phyloP scores from a whole-genome alignment of 495 filamentous ascomycete genomes.

The Penicillium angulare region DNA sequence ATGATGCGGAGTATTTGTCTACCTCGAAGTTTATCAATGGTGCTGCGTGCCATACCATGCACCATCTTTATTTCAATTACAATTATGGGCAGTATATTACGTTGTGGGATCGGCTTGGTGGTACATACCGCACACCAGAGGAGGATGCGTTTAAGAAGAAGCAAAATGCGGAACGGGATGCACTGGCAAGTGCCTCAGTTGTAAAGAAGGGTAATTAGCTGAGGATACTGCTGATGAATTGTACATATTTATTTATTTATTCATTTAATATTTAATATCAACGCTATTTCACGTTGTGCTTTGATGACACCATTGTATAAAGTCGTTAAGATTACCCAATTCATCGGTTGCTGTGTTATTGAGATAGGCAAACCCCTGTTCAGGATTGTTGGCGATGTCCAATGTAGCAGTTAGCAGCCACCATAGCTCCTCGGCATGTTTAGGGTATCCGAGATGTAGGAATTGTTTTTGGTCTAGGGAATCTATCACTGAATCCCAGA shows the following conservation, averaged over 20 bases:
- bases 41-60: constrained; percentile 90
- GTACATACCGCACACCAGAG: constrained; percentile 74
- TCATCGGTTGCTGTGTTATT: constrained; percentile 37
- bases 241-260: too few relatives aligned
- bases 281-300: not conserved
- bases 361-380: constrained; percentile 26
- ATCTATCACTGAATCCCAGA: constrained; percentile 29
- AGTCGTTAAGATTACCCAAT: constrained; percentile 36
- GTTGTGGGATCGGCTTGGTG: constrained; percentile 85
- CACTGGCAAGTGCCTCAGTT: too few relatives aligned
- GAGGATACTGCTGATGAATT: too few relatives aligned
- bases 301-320: constrained; percentile 32
- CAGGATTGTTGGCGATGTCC: constrained; percentile 15
- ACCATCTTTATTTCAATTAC: constrained; percentile 95
- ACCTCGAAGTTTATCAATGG: constrained; percentile 84
- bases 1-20: constrained; percentile 89
- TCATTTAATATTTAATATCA: not conserved
- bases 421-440: constrained; percentile 43
- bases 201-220: constrained; percentile 2
- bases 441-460: constrained; percentile 34
- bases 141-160: constrained; percentile 19
- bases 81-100: constrained; percentile 97
- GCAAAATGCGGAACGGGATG: not conserved
- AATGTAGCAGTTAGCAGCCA: constrained; percentile 34
- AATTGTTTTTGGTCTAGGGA: constrained; percentile 21